These are phyloP conservation scores for Lycium ferocissimum DNA, from an alignment of 257 asterid species.

Conservation along the genomic window DNA sequence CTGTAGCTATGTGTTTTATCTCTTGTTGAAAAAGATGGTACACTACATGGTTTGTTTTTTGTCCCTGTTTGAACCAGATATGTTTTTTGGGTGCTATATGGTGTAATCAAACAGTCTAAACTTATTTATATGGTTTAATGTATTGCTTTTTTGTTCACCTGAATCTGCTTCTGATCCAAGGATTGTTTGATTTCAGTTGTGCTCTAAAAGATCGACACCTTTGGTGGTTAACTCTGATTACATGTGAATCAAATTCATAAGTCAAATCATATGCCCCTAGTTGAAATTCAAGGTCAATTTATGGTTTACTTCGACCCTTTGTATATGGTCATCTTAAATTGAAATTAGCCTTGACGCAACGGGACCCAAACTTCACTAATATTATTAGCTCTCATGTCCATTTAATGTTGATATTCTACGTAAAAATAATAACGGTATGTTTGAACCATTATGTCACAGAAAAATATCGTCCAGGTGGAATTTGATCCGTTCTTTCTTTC, in stretches of 20 bases:
- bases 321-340: too few species aligned
- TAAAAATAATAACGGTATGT: too few species aligned
- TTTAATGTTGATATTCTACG: too few species aligned
- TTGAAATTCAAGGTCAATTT: not conserved
- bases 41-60: not conserved
- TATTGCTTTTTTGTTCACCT: not conserved
- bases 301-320: too few species aligned
- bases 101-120: not conserved
- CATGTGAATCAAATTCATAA: too few species aligned
- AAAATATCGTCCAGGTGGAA: too few species aligned
- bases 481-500: not conserved
- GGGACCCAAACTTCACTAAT: too few species aligned
- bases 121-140: not conserved
- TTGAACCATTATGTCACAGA: too few species aligned
- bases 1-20: conserved; percentile 28
- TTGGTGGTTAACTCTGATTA: too few species aligned
- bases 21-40: conserved; percentile 16
- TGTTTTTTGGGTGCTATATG: not conserved
- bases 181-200: not conserved
- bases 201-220: too few species aligned
- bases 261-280: not conserved
- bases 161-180: not conserved
- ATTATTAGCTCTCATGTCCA: too few species aligned
- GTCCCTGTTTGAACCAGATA: not conserved
- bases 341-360: too few species aligned